Conservation (phyloP, 179 eudicot species). For the Sideroxylon spinosum region DNA sequence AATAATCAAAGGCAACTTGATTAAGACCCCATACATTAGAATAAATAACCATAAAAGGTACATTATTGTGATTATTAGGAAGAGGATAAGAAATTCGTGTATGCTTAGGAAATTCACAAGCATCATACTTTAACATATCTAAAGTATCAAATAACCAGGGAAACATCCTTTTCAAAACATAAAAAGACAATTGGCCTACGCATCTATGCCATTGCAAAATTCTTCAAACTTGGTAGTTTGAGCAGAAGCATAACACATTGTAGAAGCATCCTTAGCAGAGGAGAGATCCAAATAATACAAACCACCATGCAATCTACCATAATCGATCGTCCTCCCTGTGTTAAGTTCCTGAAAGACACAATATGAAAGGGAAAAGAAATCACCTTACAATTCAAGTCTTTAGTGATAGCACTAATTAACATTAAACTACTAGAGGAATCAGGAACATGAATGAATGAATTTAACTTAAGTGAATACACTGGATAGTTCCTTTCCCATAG, state of each 20-base stretch:
- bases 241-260: too few relatives aligned
- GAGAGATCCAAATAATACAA: too few relatives aligned
- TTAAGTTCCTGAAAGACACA: background rate
- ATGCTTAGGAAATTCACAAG: background rate
- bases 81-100: background rate
- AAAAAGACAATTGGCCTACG: background rate
- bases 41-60: background rate
- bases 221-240: too few relatives aligned
- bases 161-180: background rate
- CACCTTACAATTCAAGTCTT: background rate
- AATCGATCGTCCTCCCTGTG: background rate
- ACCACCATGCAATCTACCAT: background rate
- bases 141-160: background rate
- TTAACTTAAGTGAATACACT: background rate
- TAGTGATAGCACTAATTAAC: background rate
- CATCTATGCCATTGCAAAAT: background rate
- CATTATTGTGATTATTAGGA: background rate
- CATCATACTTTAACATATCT: background rate
- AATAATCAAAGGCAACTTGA: background rate
- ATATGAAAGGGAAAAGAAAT: background rate
- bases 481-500: background rate
- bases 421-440: background rate
- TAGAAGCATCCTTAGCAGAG: too few relatives aligned
- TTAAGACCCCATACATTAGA: background rate
- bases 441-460: background rate